A percentile compares a stretch with the other conserved stretches of the same genome.
phyloP scores from a whole-genome alignment of 257 asterid species.

The Solanum sparsipilum region DNA sequence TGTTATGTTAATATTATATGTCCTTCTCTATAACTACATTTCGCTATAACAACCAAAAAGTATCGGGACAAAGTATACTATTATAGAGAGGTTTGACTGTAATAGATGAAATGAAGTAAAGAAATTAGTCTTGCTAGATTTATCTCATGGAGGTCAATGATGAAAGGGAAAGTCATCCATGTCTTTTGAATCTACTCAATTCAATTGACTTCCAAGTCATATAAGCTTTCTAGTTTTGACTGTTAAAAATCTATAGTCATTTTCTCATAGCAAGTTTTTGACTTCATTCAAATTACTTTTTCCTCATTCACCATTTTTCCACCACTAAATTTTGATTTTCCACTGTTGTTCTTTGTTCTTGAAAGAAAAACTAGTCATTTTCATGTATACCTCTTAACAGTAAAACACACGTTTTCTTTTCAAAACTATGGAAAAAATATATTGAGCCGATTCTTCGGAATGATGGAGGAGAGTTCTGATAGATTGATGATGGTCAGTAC shows the following conservation, averaged over 20 bases:
- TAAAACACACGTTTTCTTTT: not conserved
- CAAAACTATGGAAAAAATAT: not conserved
- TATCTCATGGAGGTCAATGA: not conserved
- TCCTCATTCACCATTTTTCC: not conserved
- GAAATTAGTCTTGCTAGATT: not conserved
- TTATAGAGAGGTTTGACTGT: not conserved
- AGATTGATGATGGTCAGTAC: not conserved
- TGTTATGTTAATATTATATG: not conserved
- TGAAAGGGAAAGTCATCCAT: not conserved
- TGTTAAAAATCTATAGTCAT: not conserved
- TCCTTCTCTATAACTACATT: not conserved
- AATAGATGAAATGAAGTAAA: not conserved
- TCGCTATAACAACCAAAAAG: not conserved
- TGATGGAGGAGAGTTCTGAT: not conserved
- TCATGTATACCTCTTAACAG: not conserved
- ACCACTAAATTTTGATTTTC: not conserved
- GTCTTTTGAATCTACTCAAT: not conserved
- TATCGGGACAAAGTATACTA: not conserved
- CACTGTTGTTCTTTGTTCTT: not conserved
- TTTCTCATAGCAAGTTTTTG: not conserved
- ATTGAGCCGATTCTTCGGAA: not conserved
- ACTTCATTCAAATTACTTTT: not conserved
- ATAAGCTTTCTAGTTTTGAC: not conserved
- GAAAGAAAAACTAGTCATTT: not conserved
- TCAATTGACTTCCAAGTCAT: not conserved